Conservation (phyloP, 2,329 filamentous ascomycete species). For the Fusarium equiseti region DNA sequence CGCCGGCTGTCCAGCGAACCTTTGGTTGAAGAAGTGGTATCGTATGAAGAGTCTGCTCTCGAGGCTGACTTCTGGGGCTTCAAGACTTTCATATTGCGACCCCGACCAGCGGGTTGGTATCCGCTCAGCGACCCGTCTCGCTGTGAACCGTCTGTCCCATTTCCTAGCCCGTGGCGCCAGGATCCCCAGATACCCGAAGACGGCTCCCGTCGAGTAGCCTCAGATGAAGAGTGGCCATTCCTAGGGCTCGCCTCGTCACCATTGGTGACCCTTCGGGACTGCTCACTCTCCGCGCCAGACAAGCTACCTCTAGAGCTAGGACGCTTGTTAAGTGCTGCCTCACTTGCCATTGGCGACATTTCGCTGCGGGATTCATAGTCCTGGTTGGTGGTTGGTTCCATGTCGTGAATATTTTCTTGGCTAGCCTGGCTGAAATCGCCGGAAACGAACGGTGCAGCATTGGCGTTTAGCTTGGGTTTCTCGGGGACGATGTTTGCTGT, state of each 20-base stretch:
- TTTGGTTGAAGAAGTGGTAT: conserved; percentile 61
- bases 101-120: conserved; percentile 75
- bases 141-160: conserved; percentile 64
- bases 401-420: conserved; percentile 30
- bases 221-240: conserved; percentile 45
- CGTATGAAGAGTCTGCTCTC: conserved; percentile 65
- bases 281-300: conserved; percentile 61
- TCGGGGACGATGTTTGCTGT: conserved; percentile 69
- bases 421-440: conserved; percentile 50
- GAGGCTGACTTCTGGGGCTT: conserved; percentile 78
- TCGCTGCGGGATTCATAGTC: conserved; percentile 46
- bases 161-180: conserved; percentile 72
- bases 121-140: conserved; percentile 69
- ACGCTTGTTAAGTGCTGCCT: conserved; percentile 52
- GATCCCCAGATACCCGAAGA: conserved; percentile 75
- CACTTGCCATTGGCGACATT: conserved; percentile 54
- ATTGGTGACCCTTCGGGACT: conserved; percentile 41
- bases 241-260: conserved; percentile 45
- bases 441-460: conserved; percentile 57
- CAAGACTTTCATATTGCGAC: conserved; percentile 88
- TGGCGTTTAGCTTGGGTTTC: conserved; percentile 70
- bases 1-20: conserved; percentile 63
- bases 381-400: conserved; percentile 36
- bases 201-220: conserved; percentile 58
- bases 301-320: conserved; percentile 51